Percentiles rank a stretch among this genome's conserved stretches.
Evolutionary conservation across 2,329 filamentous ascomycete species (phyloP).

Genomic region (Fusarium sp.): DNA sequence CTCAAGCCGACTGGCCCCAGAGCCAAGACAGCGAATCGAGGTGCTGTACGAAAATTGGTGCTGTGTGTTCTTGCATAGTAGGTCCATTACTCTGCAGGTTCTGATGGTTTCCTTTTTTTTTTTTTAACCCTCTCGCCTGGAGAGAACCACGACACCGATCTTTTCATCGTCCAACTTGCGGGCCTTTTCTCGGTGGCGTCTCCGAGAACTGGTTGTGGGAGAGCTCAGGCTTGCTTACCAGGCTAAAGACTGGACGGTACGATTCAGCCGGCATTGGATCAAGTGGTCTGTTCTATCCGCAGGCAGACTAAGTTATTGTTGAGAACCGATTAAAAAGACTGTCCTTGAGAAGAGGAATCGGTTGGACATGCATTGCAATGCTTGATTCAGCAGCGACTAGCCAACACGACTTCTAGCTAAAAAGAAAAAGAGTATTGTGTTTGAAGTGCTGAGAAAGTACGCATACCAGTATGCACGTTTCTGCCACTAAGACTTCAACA

Average conservation of each 20-base stretch:
- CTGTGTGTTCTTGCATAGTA: not conserved
- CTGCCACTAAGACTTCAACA: slow-evolving; percentile 17
- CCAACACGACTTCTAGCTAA: slow-evolving; percentile 18
- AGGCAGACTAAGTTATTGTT: slow-evolving; percentile 8
- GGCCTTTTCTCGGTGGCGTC: slow-evolving; percentile 31
- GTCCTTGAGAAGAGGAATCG: slow-evolving; percentile 5
- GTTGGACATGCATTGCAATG: slow-evolving; percentile 16
- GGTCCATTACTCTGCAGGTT: slow-evolving; percentile 39
- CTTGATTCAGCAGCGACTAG: slow-evolving; percentile 13
- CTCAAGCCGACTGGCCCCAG: slow-evolving; percentile 16
- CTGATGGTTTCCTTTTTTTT: slow-evolving; percentile 13
- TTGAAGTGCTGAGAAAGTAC: not conserved
- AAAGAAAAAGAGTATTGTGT: not conserved
- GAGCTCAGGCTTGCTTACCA: slow-evolving; percentile 10
- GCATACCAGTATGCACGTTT: slow-evolving; percentile 4
- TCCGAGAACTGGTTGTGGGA: slow-evolving; percentile 22
- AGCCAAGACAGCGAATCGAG: slow-evolving; percentile 8
- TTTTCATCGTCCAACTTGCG: slow-evolving; percentile 30
- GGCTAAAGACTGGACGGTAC: slow-evolving; percentile 31
- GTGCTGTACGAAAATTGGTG: slow-evolving; percentile 13
- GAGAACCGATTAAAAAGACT: slow-evolving; percentile 25
- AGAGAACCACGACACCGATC: slow-evolving; percentile 20
- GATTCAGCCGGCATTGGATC: slow-evolving; percentile 20
- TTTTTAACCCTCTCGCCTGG: slow-evolving; percentile 14
- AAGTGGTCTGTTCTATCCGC: not conserved